Evolutionary conservation across 495 filamentous ascomycete species (phyloP).

Genomic region (Podospora tetraspora): DNA sequence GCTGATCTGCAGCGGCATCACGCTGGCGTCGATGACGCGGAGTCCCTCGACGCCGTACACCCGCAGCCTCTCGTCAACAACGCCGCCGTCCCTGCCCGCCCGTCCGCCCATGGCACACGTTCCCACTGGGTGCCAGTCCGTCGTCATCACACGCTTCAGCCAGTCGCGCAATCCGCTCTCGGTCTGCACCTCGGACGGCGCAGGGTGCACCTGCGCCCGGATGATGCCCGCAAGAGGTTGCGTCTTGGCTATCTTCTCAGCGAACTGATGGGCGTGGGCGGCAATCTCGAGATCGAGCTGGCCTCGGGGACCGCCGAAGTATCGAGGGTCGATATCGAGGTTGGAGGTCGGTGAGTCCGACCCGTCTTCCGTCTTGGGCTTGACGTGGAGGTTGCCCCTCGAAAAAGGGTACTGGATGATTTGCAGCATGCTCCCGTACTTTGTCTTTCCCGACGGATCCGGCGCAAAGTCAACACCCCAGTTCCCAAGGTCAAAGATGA

Average conservation of each 20-base stretch:
- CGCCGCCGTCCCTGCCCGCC: conserved; percentile 31
- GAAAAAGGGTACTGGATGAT: conserved; percentile 53
- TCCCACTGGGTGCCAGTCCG: conserved; percentile 47
- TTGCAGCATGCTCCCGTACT: conserved; percentile 48
- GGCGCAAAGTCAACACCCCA: conserved; percentile 41
- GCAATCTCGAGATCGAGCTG: conserved; percentile 44
- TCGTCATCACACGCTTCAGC: conserved; percentile 36
- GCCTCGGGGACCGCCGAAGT: conserved; percentile 35
- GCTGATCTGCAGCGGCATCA: conserved; percentile 47
- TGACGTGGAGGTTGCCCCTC: conserved; percentile 45
- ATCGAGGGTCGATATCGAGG: conserved; percentile 40
- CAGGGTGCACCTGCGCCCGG: conserved; percentile 34
- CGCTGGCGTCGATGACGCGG: conserved; percentile 49
- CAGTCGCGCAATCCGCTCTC: conserved; percentile 36
- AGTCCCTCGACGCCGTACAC: conserved; percentile 49
- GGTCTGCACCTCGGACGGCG: conserved; percentile 14
- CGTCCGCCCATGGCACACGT: conserved; percentile 50
- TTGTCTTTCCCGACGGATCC: conserved; percentile 33
- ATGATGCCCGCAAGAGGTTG: conserved; percentile 41
- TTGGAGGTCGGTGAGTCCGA: not conserved
- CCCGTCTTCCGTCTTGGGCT: conserved; percentile 1
- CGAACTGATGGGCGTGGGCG: conserved; percentile 35
- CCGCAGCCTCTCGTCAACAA: conserved; percentile 45
- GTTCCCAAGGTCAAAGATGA: conserved; percentile 46
- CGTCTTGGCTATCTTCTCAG: conserved; percentile 39